These are phyloP conservation scores for Mycena filopes DNA, from an alignment of 768 basidiomycete species.

Conservation along the genomic window DNA sequence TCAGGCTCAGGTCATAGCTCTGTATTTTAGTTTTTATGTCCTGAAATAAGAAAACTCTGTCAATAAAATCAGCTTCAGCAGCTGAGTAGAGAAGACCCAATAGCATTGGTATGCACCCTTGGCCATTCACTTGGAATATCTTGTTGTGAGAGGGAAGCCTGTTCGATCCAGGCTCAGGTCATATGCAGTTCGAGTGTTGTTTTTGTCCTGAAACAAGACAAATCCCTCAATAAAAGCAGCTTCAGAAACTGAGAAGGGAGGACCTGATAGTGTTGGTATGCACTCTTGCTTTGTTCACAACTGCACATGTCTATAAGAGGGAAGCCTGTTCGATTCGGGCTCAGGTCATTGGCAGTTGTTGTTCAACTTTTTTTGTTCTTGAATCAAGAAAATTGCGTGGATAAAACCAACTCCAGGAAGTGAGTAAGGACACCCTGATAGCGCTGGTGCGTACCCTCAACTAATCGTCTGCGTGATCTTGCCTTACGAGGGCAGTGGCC, in stretches of 20 bases:
- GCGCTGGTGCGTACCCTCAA: slow-evolving; percentile 3
- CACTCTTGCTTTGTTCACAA: neutral
- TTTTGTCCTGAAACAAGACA: no score
- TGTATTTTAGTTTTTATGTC: neutral
- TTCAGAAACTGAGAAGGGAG: neutral
- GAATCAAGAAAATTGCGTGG: neutral
- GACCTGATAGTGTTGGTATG: neutral
- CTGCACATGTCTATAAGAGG: neutral
- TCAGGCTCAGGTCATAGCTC: neutral
- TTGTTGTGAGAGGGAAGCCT: no score
- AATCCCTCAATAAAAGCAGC: neutral
- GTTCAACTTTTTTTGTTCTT: neutral
- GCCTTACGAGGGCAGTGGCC: neutral
- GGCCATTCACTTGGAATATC: no score
- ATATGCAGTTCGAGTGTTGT: no score
- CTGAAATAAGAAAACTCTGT: no score
- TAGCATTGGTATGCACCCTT: no score
- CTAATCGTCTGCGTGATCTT: neutral
- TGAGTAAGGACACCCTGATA: neutral
- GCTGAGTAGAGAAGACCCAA: neutral
- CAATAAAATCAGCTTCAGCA: neutral
- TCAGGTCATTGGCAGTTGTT: no score
- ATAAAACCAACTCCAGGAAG: neutral
- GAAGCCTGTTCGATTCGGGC: no score
- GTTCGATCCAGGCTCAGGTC: no score